Conservation (phyloP, 306 rosid genomes). For the Cicer chorassanicum region DNA sequence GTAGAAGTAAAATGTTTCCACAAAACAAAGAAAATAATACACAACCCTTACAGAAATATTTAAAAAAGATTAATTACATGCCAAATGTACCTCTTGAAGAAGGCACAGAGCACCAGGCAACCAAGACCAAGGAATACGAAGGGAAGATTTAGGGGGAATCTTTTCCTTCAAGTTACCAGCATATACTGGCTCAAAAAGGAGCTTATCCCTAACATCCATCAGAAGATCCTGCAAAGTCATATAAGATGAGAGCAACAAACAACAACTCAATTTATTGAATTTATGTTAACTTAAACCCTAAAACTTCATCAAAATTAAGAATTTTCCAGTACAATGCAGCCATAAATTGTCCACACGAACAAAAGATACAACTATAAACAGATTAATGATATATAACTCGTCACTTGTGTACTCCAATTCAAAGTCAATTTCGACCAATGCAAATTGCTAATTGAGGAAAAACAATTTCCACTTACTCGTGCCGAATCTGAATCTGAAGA, state of each 20-base stretch:
- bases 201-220: conserved; percentile 94
- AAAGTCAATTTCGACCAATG: too few relatives aligned
- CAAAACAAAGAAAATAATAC: conserved; percentile 18
- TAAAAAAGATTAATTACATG: conserved; percentile 21
- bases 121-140: conserved; percentile 89
- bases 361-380: too few relatives aligned
- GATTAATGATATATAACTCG: too few relatives aligned
- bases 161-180: conserved; percentile 84
- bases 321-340: too few relatives aligned
- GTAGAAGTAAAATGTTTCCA: conserved; percentile 26
- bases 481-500: too few relatives aligned
- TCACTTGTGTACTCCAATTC: too few relatives aligned
- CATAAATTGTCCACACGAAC: too few relatives aligned
- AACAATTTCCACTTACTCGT: too few relatives aligned
- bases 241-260: conserved; percentile 37
- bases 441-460: too few relatives aligned
- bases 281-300: too few relatives aligned
- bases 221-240: conserved; percentile 70
- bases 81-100: conserved; percentile 85
- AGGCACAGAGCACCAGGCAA: conserved; percentile 92
- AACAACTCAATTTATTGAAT: not conserved
- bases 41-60: not conserved
- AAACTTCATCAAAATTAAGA: too few relatives aligned
- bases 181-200: conserved; percentile 94
- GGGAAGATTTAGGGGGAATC: conserved; percentile 81